A percentile compares a stretch with the other conserved stretches of the same genome.
Evolutionary conservation across 2,329 filamentous ascomycete genomes (phyloP).

Genomic region (Aphanoascus verrucosus): DNA sequence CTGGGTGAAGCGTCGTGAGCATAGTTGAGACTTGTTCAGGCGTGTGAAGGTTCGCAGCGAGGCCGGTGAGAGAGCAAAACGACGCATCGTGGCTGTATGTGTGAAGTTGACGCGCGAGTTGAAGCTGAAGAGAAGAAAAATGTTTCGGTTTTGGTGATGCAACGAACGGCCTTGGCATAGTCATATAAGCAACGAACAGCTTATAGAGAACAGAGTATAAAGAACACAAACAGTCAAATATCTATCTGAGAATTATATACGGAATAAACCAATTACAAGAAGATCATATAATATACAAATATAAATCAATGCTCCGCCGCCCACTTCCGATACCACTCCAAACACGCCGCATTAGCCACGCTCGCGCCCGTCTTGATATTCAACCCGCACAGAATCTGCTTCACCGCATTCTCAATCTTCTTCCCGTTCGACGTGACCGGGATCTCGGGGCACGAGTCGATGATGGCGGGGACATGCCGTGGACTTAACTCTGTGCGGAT

Average conservation of each 20-base stretch:
- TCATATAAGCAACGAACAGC: not conserved
- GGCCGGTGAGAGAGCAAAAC: slow-evolving; percentile 1
- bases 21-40: not conserved
- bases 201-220: not conserved
- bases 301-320: slow-evolving; percentile 40
- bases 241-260: slow-evolving; percentile 2
- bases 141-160: not conserved
- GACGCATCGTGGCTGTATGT: slow-evolving; percentile 2
- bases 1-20: not conserved
- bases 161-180: not conserved
- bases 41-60: slow-evolving; percentile 4
- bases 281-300: too few relatives aligned
- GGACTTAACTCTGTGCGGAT: slow-evolving; percentile 73
- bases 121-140: not conserved
- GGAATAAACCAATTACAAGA: not conserved
- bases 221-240: not conserved
- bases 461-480: slow-evolving; percentile 73
- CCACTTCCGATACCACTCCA: slow-evolving; percentile 84
- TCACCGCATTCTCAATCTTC: slow-evolving; percentile 94
- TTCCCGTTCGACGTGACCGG: slow-evolving; percentile 91
- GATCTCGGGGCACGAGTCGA: slow-evolving; percentile 76
- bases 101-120: not conserved
- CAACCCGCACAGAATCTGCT: slow-evolving; percentile 84
- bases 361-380: slow-evolving; percentile 81
- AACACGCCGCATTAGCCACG: slow-evolving; percentile 79